phyloP scores from a whole-genome alignment of 768 basidiomycete genomes.

The Boletellus ananas region DNA sequence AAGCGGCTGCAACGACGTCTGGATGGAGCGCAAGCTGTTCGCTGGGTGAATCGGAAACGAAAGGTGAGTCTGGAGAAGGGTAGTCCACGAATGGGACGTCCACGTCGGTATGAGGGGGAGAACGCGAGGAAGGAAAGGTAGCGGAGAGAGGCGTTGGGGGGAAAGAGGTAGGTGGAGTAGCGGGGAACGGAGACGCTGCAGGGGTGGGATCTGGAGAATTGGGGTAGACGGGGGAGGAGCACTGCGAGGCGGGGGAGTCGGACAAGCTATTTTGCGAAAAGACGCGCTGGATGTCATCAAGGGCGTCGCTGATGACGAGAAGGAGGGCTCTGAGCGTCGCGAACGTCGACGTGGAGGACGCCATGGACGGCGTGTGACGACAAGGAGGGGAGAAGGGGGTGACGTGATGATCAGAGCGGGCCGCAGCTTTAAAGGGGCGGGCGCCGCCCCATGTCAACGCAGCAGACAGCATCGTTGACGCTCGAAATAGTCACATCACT shows the following conservation, averaged over 20 bases:
- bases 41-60: conserved; percentile 41
- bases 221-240: conserved; percentile 16
- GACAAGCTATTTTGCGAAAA: conserved; percentile 33
- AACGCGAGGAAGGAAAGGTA: conserved; percentile 15
- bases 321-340: conserved; percentile 61
- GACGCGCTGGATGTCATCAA: conserved; percentile 63
- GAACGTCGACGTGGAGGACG: conserved; percentile 50
- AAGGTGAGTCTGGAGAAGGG: conserved; percentile 52
- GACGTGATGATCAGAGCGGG: conserved; percentile 5
- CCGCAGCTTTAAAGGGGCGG: conserved; percentile 13
- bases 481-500: conserved; percentile 16
- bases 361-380: conserved; percentile 18
- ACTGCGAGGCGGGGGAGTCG: conserved; percentile 14
- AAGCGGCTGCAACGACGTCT: conserved; percentile 54
- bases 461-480: background rate
- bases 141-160: conserved; percentile 30
- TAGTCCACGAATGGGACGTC: conserved; percentile 38
- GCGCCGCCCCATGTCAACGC: background rate
- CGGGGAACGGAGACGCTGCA: conserved; percentile 16
- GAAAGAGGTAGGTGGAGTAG: conserved; percentile 25
- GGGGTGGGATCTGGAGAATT: conserved; percentile 35
- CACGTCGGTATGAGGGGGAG: conserved; percentile 3
- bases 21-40: conserved; percentile 61
- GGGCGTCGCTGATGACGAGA: conserved; percentile 60
- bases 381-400: conserved; percentile 4